Evolutionary conservation across 768 basidiomycete genomes (phyloP).

Genomic region (Lactarius quietus): DNA sequence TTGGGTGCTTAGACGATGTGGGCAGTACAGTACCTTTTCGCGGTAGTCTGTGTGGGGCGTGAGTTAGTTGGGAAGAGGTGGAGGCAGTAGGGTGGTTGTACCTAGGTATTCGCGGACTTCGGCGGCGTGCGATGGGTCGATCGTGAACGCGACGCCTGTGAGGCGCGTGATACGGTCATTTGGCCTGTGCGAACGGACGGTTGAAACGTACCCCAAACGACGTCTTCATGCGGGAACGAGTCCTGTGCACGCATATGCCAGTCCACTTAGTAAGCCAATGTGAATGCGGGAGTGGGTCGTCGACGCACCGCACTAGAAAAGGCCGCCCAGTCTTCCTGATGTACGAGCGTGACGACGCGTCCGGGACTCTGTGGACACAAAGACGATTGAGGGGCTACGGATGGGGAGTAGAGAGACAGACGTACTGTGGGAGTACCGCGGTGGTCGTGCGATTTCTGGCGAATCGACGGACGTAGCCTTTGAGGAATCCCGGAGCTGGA

Average conservation of each 20-base stretch:
- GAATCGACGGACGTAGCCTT: conserved; percentile 87
- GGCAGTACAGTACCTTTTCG: conserved; percentile 57
- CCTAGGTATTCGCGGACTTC: conserved; percentile 86
- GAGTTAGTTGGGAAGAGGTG: not conserved
- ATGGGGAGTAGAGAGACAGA: not conserved
- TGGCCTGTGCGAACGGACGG: not conserved
- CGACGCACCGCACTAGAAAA: conserved; percentile 63
- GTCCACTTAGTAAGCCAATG: not conserved
- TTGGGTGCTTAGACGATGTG: not conserved
- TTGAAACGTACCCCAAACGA: conserved; percentile 70
- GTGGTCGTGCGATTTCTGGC: conserved; percentile 93
- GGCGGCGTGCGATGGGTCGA: conserved; percentile 68
- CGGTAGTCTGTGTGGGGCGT: conserved; percentile 53
- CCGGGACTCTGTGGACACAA: conserved; percentile 60
- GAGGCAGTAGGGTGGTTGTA: conserved; percentile 29
- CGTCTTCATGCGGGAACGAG: conserved; percentile 65
- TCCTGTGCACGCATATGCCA: conserved; percentile 46
- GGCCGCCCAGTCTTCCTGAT: conserved; percentile 82
- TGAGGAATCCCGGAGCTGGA: conserved; percentile 78
- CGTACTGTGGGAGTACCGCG: conserved; percentile 80
- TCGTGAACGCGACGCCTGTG: conserved; percentile 79
- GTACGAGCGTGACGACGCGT: conserved; percentile 84
- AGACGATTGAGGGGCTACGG: not conserved
- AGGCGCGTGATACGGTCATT: not conserved
- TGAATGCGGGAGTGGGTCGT: not conserved